Evolutionary conservation across 192 early-diverging fungal genomes (phyloP), one percentile per base, ranked within the genome.

Genomic region (Linnemannia zychae): DNA sequence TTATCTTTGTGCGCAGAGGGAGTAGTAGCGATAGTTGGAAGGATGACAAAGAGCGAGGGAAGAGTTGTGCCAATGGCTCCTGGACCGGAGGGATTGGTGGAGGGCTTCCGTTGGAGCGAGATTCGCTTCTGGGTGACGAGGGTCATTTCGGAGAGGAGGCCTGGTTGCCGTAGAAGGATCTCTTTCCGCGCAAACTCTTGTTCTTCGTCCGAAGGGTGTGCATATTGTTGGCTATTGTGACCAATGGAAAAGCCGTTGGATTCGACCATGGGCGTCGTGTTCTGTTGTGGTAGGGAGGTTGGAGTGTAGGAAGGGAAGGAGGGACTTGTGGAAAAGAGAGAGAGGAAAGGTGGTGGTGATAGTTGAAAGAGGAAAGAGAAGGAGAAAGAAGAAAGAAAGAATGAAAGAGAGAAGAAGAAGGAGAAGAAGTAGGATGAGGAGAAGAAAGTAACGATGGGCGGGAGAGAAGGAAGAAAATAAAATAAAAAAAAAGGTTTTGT

Each of bases 81-180:
- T 13, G 36, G 37, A 28, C 57, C 57, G 11, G 33, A 69, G 20
- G 22, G 16, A 7, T 44, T 66, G 16, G 53, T 36, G 0, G 46
- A 72, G 4, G 46, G 67, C 71, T 60, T 70, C 36, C 65, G 77
- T 53, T 78, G 77, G 36, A 49, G 52, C 18, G 22, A n/a, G 7
- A 78, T 78, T 22, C 77, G 48, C 18, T 72, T 78, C 34, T 78
- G 77, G 33, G 57, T 37, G n/a, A 78, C 48, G 17, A 66, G 69
- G 12, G 50, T 69, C 60, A 78, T 57, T 49, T 78, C 77, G 24
- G 36, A 48, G 22, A 66, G 17, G 17, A 78, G 44, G 22, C 53
- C 65, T 7, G 77, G 70, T n/a, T 78, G 77, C n/a, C 57, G n/a
- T 7, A 63, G 57, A 13, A 63, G 57, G 28, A 63, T 24, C 57